Evolutionary conservation across 495 filamentous ascomycete species (phyloP), one percentile per base, ranked within the genome.

Genomic region (Delitschia confertaspora): DNA sequence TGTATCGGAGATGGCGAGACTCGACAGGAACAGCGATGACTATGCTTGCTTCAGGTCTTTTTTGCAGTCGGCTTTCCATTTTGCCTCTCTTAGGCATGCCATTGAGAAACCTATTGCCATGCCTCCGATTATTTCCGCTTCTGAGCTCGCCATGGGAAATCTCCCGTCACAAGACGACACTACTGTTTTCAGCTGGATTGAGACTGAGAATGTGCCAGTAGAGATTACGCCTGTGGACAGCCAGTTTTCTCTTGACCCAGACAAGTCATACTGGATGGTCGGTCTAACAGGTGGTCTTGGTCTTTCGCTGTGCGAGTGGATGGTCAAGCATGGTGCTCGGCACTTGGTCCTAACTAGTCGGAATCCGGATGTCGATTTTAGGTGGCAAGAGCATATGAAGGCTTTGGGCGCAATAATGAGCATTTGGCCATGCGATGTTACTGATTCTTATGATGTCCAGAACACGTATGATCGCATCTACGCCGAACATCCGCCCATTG

Each of bases 231-330:
- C 41, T 5, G 20, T 44, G 3, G 41, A 44, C 16, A 14, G 13
- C 3, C 8, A 17, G 1, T n/a, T 1, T 13, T 2, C 35, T 1
- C 35, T 44, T 32, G 1, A 7, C 4, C 3, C 29, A 9, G 0
- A 48, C 37, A 48, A 48, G 36, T 30, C 45, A 3, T 82, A 82
- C 47, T 58, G 72, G 24, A 57, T 82, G 0, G 58, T 76, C 14
- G 78, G 78, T 3, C 49, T 80, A 8, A 75, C 74, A 1, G 69
- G 74, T 13, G 69, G 72, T 20, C 63, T 80, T 3, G 78, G 75
- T 11, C 65, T 69, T 39, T 80, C 76, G 10, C 51, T 81, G 1
- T 78, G 74, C 49, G 58, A 66, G 3, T 74, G 77, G 52, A 74
- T 82, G 61, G 62, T 68, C 2, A 20, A 58, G 1, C 63, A 74